Percentiles rank a stretch among this genome's conserved stretches.
Conservation (phyloP, 2,329 filamentous ascomycete genomes). For the Calonectria pseudoturangicola region DNA sequence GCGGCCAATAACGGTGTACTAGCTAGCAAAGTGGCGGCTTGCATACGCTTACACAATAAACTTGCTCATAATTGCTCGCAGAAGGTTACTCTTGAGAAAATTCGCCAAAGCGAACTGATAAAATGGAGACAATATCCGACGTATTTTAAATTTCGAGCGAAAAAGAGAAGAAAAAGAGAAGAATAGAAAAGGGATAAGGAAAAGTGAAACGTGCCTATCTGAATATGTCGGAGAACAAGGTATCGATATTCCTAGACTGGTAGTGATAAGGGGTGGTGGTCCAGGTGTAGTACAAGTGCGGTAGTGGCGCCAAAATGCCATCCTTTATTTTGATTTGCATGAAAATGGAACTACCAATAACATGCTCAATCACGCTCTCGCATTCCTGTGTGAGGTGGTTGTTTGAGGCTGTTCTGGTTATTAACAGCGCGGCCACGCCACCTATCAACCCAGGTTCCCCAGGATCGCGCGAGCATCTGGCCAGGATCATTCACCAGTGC, state of each 20-base stretch:
- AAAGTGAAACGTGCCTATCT: no score
- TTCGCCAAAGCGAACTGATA: background rate
- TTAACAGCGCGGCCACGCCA: conserved; percentile 53
- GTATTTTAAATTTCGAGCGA: background rate
- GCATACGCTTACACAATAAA: conserved; percentile 26
- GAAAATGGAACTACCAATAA: conserved; percentile 43
- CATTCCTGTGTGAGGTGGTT: conserved; percentile 53
- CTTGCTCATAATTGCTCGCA: conserved; percentile 36
- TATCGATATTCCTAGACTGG: background rate
- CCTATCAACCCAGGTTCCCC: conserved; percentile 47
- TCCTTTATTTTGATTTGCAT: conserved; percentile 30
- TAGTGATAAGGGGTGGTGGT: background rate
- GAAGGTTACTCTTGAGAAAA: background rate
- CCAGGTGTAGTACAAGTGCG: background rate
- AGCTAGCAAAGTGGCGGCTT: background rate
- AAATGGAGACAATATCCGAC: background rate
- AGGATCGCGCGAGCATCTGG: conserved; percentile 40
- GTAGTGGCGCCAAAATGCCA: conserved; percentile 28
- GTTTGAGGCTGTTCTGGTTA: conserved; percentile 45
- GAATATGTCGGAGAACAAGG: background rate
- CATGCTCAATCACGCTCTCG: conserved; percentile 54
- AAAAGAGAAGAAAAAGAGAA: background rate
- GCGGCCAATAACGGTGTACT: background rate
- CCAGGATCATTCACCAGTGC: conserved; percentile 40
- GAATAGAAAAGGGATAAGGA: background rate